Evolutionary conservation across 352 stramenopile genomes (phyloP), one percentile per base, ranked within the genome.

Genomic region (Thalassiosira hispida): DNA sequence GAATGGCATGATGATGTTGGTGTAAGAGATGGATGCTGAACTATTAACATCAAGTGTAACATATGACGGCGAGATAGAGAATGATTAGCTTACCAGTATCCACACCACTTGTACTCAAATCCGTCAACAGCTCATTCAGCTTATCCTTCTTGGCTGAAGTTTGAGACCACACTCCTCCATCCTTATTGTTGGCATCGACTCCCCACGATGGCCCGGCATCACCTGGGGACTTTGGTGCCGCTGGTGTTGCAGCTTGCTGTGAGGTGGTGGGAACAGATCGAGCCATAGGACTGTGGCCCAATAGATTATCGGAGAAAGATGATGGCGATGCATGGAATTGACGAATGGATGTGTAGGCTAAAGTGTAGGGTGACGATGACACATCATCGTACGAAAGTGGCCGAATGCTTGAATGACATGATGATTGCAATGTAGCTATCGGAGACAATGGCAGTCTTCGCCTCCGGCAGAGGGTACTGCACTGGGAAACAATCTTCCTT

Each of bases 91-190:
- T 46, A 59, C 77, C 70, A 51, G 75, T 83, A 65, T 83, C 75
- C 9, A 83, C 55, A 0, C 75, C 77, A 16, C 74, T 49, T 22
- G 52, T 31, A 22, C 52, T 75, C 2, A 90, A 65, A 57, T 84
- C 86, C 25, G 71, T 66, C 46, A 79, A 52, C 0, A 93, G 55
- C 79, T 94, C 90, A 51, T 51, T 76, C 9, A 94, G 62, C 52
- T 93, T 93, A 42, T 93, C 88, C 23, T 79, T 81, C 78, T 94
- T 94, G 44, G 87, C 73, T 0, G 83, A 91, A 0, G 85, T 94
- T 64, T 91, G 86, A 11, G 84, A 77, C 85, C 86, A 94, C 12
- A 94, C 83, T 1, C 90, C 90, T 63, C 90, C 90, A 0, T 79
- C 72, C 1, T 68, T 77, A 9, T 80, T 86, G 60, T 89, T 87